These are phyloP conservation scores for Conringia planisiliqua DNA, from an alignment of 345 rosid species.

Conservation along the genomic window DNA sequence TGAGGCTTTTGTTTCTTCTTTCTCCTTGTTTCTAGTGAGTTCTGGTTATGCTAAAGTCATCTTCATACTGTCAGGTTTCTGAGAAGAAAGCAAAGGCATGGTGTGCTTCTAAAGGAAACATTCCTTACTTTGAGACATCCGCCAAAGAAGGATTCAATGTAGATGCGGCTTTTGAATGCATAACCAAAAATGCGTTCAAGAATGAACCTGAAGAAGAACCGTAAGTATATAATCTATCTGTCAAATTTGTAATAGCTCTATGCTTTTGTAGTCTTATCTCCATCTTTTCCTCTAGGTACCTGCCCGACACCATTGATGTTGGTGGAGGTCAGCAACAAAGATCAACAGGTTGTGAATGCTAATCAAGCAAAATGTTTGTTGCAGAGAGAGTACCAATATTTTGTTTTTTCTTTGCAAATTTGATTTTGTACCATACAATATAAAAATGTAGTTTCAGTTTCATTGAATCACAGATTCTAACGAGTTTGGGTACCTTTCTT, in stretches of 20 bases:
- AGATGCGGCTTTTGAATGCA: slow-evolving; percentile 77
- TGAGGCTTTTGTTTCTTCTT: slow-evolving; percentile 35
- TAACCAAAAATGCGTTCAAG: slow-evolving; percentile 84
- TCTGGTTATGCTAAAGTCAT: neutral
- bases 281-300: slow-evolving; percentile 41
- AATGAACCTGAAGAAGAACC: slow-evolving; percentile 86
- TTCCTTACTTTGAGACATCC: slow-evolving; percentile 89
- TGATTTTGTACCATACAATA: slow-evolving; percentile 14
- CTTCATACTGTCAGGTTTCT: slow-evolving; percentile 49
- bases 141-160: slow-evolving; percentile 93
- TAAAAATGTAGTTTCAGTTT: neutral
- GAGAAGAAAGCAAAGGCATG: slow-evolving; percentile 94
- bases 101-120: slow-evolving; percentile 91
- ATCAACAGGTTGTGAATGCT: slow-evolving; percentile 78
- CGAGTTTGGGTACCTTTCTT: neutral
- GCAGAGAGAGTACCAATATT: neutral
- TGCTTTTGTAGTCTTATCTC: neutral
- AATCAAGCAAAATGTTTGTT: slow-evolving; percentile 8
- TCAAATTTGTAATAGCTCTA: neutral
- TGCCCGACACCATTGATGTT: slow-evolving; percentile 76
- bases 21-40: neutral
- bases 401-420: slow-evolving; percentile 2
- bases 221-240: slow-evolving; percentile 40
- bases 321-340: slow-evolving; percentile 53
- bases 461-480: slow-evolving; percentile 5